Percentiles rank a stretch among this genome's conserved stretches.
Evolutionary conservation across 495 filamentous ascomycete species (phyloP).

Genomic region (Neurospora africana): DNA sequence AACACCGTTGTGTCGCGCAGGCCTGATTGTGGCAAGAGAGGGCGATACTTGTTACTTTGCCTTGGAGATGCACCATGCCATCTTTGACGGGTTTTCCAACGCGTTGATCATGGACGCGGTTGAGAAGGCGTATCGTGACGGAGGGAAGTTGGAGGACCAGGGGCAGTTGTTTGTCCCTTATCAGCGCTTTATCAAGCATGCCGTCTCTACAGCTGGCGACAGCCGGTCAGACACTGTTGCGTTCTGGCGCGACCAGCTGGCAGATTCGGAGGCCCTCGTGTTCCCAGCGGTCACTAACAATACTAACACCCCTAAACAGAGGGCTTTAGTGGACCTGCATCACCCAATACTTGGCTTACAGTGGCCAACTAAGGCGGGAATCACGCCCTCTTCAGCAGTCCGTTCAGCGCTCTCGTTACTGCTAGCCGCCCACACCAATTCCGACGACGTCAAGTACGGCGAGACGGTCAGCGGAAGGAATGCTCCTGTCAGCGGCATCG

Average conservation of each 20-base stretch:
- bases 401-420: constrained; percentile 4
- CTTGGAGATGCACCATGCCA: constrained; percentile 49
- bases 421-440: constrained; percentile 26
- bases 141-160: neutral
- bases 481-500: constrained; percentile 33
- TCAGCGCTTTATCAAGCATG: neutral
- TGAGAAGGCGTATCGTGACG: neutral
- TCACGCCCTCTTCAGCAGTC: neutral
- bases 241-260: neutral
- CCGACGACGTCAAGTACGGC: constrained; percentile 35
- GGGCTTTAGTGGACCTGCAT: neutral
- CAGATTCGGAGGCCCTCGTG: neutral
- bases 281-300: neutral
- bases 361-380: neutral
- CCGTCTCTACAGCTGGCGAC: neutral
- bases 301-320: too few relatives aligned
- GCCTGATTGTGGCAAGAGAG: neutral
- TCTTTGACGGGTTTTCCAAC: constrained; percentile 47
- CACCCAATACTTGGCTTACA: neutral
- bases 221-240: neutral
- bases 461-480: constrained; percentile 35
- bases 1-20: neutral
- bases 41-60: constrained; percentile 27
- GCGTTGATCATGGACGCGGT: neutral
- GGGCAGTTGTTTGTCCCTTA: neutral